phyloP scores from a whole-genome alignment of 108 stramenopile species.

The Aurantiochytrium sp. region DNA sequence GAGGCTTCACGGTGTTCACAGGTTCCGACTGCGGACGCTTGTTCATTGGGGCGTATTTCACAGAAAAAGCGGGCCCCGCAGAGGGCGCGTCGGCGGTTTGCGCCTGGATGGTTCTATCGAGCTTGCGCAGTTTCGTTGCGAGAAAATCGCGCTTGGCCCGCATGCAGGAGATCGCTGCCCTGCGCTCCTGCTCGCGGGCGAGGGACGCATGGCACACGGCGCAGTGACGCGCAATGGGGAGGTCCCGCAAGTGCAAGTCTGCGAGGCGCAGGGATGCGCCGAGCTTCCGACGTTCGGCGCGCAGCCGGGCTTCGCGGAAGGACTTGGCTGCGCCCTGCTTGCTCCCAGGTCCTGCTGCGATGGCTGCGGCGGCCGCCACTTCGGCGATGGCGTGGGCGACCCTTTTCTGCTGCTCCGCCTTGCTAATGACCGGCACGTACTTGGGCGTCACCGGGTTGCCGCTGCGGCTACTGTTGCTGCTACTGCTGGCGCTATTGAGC shows the following conservation, averaged over 20 bases:
- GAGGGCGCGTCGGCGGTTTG: not conserved
- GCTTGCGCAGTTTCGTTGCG: not conserved
- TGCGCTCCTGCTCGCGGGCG: not conserved
- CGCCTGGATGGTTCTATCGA: not conserved
- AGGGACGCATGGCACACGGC: not conserved
- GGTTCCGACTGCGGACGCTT: not conserved
- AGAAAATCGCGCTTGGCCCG: not conserved
- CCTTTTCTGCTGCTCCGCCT: no score
- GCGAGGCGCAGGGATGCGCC: not conserved
- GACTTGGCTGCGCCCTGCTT: no score
- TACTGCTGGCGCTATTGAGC: no score
- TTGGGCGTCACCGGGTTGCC: no score
- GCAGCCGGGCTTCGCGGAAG: not conserved
- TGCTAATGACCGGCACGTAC: no score
- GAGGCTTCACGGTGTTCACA: no score
- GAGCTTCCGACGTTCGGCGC: not conserved
- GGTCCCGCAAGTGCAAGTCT: not conserved
- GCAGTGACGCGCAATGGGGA: not conserved
- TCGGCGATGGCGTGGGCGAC: no score
- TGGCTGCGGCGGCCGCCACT: no score
- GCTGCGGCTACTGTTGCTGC: no score
- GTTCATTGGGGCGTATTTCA: no score
- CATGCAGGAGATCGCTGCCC: not conserved
- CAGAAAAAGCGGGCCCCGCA: not conserved
- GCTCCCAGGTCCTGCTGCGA: no score